Base-by-base conservation (phyloP, 192 early-diverging fungal species). In the Coemansia sp. region DNA sequence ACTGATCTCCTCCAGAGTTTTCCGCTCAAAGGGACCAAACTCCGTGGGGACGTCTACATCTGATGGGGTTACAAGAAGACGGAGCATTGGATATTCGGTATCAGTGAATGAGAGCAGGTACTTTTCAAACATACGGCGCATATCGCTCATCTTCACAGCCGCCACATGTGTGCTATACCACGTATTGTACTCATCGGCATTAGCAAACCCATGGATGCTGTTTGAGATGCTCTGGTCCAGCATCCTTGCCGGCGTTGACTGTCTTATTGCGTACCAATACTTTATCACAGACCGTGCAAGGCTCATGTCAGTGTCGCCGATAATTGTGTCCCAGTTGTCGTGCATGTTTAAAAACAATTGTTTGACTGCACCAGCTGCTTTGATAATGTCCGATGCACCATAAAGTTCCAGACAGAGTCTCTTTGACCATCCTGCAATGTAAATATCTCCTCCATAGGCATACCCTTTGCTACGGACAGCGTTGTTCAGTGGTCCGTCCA, bases 401-500 rank as follows among this genome's bases (percentile, higher is more conserved):
- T 22, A 21, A 46, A 68, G 65, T 8, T 13, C 21, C 8, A 79
- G 68, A 7, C 77, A 26, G 6, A 92, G 68, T 60, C 83, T 81
- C 15, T 85, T 85, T 0, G 85, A 64, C 90, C 92, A 92, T 22
- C 81, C 22, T n/a, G 73, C 72, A n/a, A 86, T 68, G 26, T 66
- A 61, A 19, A 95, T 66, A 3, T 80, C 83, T 13, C 87, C 86
- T 65, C 86, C 90, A 72, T 95, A 95, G 0, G 93, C 91, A 58
- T 86, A 92, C 36, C 90, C 89, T 32, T 80, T 79, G 15, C 93
- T 93, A 42, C 93, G 87, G 32, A 94, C 87, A 0, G 89, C 87
- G 8, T 83, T 89, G 80, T 87, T 93, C 7, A 95, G 74, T 0
- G 91, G 90, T 0, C 94, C 94, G 52, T 94, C 94, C 5, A 84